Base-by-base conservation (phyloP, 495 filamentous ascomycete genomes). In the Xylaria scruposa region DNA sequence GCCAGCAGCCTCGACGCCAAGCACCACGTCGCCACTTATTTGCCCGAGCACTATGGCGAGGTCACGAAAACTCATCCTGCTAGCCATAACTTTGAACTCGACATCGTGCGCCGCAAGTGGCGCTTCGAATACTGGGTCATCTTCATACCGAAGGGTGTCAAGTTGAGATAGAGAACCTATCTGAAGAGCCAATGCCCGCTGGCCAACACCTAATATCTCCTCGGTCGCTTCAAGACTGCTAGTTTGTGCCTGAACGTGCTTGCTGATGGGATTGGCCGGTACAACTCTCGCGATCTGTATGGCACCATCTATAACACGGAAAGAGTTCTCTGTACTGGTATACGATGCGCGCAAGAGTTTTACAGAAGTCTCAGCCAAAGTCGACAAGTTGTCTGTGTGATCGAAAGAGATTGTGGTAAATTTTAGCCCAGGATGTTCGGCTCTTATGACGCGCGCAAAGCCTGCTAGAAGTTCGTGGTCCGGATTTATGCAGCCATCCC, bases 401-500 rank as follows among this genome's bases (percentile, higher is more conserved):
- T 77, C 38, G 65, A 75, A 61, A 58, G 66, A 51, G 8, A 67
- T 33, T 38, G 74, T 46, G 36, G 58, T 46, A 31, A 74, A 42
- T 63, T 72, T 74, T 33, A 78, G 67, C 53, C 79, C 73, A 19
- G 79, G 56, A 44, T 71, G 56, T 60, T 70, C 68, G 9, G 44
- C 42, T 29, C 68, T 65, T 4, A 62, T 62, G 46, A 60, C 56
- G 0, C 68, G 58, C 53, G 68, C 68, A 47, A 70, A 62, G 8
- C 68, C 68, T 24, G 68, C 46, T 31, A 78, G 76, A 70, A 83
- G 77, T 29, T 81, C 76, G 49, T 74, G 65, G 67, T 83, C 75
- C 10, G 81, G 81, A 36, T 24, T 72, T 2, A 15, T 26, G 21
- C 21, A 19, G 1, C 60, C 60, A 8, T 66, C 72, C 10, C 68